phyloP scores from a whole-genome alignment of 2,329 filamentous ascomycete genomes.

The Boeremia lycopersici region DNA sequence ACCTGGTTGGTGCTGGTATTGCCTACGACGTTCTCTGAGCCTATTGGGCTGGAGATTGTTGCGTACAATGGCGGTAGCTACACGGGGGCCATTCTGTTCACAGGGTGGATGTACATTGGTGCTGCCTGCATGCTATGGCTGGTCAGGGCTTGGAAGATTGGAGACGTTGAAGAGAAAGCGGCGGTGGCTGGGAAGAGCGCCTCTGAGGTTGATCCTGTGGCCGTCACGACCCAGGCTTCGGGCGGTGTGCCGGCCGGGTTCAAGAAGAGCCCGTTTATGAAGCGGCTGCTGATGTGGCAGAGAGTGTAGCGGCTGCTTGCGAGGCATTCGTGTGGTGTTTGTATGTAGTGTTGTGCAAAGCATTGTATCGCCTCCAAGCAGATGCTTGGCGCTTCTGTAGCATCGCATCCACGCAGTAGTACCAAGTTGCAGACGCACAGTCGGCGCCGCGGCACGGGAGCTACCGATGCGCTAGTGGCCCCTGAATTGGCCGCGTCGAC shows the following conservation, averaged over 20 bases:
- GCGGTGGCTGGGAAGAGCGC: slow-evolving; percentile 36
- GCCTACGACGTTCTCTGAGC: slow-evolving; percentile 68
- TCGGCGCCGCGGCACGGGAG: not conserved
- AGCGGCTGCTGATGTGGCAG: slow-evolving; percentile 39
- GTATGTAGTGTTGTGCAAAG: not conserved
- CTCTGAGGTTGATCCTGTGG: slow-evolving; percentile 30
- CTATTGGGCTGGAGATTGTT: slow-evolving; percentile 62
- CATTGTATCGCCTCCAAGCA: not conserved
- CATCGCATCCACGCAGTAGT: no score
- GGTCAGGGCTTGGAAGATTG: slow-evolving; percentile 67
- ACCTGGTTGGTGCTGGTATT: slow-evolving; percentile 74
- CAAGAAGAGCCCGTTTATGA: slow-evolving; percentile 34
- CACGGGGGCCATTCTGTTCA: slow-evolving; percentile 64
- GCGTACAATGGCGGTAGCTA: slow-evolving; percentile 57
- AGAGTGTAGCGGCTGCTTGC: slow-evolving; percentile 26
- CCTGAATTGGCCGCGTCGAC: slow-evolving; percentile 12
- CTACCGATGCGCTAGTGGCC: slow-evolving; percentile 14
- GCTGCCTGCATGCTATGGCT: slow-evolving; percentile 60
- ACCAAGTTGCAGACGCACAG: no score
- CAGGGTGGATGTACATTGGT: slow-evolving; percentile 66
- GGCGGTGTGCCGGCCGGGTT: slow-evolving; percentile 11
- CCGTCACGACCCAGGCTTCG: slow-evolving; percentile 2
- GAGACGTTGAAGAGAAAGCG: slow-evolving; percentile 54
- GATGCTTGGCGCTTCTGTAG: not conserved
- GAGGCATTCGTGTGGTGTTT: not conserved